phyloP scores from a whole-genome alignment of 2,329 filamentous ascomycete species.

The Acrocalymma vagum region DNA sequence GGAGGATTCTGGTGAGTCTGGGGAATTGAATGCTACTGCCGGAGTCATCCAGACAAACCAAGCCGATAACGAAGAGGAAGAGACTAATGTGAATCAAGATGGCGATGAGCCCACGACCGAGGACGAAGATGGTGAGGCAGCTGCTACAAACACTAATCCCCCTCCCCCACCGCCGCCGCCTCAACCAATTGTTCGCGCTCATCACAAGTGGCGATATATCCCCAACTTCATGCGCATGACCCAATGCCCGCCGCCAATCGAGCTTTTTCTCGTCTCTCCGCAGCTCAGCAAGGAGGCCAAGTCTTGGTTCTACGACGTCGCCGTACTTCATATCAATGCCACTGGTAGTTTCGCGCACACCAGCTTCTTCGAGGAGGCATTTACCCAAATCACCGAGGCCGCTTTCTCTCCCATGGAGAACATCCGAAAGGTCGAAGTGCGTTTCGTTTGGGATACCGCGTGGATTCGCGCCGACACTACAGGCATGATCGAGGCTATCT shows the following conservation, averaged over 20 bases:
- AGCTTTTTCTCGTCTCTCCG: constrained; percentile 38
- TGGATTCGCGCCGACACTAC: constrained; percentile 35
- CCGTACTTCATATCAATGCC: constrained; percentile 36
- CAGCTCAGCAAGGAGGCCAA: constrained; percentile 38
- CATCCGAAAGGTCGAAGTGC: constrained; percentile 41
- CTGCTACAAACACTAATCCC: constrained; percentile 4
- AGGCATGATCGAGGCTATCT: constrained; percentile 29
- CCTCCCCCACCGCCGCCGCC: constrained; percentile 4
- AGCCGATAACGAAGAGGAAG: constrained; percentile 9
- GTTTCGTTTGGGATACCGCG: constrained; percentile 43
- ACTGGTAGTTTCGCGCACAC: constrained; percentile 44
- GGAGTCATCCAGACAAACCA: constrained; percentile 6
- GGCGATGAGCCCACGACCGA: constrained; percentile 10
- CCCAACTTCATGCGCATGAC: constrained; percentile 43
- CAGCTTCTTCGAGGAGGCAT: constrained; percentile 39
- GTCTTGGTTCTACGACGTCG: constrained; percentile 44
- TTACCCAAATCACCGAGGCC: constrained; percentile 35
- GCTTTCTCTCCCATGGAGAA: constrained; percentile 44
- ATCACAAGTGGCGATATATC: constrained; percentile 43
- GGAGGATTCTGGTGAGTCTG: constrained; percentile 13
- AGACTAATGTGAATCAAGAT: constrained; percentile 5
- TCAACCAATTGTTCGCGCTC: constrained; percentile 19
- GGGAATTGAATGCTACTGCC: constrained; percentile 8
- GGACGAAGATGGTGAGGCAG: constrained; percentile 7
- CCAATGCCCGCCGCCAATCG: constrained; percentile 36